phyloP scores from a whole-genome alignment of 805 yeast species.

The Vanderwaltozyma polyspora region DNA sequence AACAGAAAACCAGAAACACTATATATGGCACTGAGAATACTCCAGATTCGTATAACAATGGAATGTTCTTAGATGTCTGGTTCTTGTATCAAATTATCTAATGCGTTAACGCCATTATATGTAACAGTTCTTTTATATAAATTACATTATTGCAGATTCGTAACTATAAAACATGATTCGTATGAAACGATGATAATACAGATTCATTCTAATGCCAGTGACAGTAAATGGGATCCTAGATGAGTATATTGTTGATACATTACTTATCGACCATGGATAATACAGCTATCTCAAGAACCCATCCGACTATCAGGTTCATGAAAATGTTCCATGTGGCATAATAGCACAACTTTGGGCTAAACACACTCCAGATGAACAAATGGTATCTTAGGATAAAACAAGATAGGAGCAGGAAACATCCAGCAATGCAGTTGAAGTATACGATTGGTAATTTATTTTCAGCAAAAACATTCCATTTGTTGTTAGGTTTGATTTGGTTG shows the following conservation, averaged over 20 bases:
- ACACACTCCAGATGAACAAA: slow-evolving; percentile 94
- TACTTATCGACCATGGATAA: not conserved
- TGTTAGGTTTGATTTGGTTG: slow-evolving; percentile 6
- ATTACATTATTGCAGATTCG: too few species aligned
- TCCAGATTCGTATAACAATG: too few species aligned
- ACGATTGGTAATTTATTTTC: slow-evolving; percentile 23
- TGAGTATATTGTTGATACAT: not conserved
- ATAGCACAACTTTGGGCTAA: slow-evolving; percentile 82
- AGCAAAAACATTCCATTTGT: slow-evolving; percentile 11
- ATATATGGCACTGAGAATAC: too few species aligned
- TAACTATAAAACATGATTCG: not conserved
- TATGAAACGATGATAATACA: not conserved
- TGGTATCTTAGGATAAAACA: slow-evolving; percentile 73
- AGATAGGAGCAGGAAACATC: slow-evolving; percentile 49
- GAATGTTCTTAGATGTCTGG: too few species aligned
- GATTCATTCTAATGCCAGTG: too few species aligned
- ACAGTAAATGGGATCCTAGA: too few species aligned
- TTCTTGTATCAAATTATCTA: too few species aligned
- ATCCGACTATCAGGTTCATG: slow-evolving; percentile 34
- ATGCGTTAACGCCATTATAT: too few species aligned
- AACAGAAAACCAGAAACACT: too few species aligned
- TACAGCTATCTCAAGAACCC: slow-evolving; percentile 13
- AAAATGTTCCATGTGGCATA: slow-evolving; percentile 63
- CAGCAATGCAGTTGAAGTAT: slow-evolving; percentile 49
- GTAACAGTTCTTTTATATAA: too few species aligned